Evolutionary conservation across 176 grass and related monocot species (phyloP).

Genomic region (Poa annua): DNA sequence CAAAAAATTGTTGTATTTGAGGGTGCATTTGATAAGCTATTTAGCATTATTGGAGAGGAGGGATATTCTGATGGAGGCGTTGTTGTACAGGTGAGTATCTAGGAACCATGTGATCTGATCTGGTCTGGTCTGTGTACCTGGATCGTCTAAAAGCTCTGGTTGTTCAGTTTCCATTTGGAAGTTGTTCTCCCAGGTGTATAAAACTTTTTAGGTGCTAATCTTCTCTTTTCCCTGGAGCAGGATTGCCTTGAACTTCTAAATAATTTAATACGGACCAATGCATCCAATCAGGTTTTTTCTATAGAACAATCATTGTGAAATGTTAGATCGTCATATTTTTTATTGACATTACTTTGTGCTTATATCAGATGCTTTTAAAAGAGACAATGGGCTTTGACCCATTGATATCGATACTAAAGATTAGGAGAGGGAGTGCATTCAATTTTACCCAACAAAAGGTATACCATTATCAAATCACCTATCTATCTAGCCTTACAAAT

Average conservation of each 20-base stretch:
- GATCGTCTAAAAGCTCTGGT: background rate
- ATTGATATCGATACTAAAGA: constrained; percentile 94
- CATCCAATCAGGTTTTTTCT: constrained; percentile 91
- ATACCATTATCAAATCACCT: constrained; percentile 31
- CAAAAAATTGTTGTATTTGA: constrained; percentile 99
- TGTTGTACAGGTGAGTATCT: constrained; percentile 88
- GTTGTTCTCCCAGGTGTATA: constrained; percentile 33
- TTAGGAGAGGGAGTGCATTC: constrained; percentile 96
- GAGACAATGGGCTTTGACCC: constrained; percentile 98
- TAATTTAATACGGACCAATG: constrained; percentile 85
- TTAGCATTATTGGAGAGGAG: constrained; percentile 99
- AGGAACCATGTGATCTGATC: constrained; percentile 19
- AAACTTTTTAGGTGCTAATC: constrained; percentile 44
- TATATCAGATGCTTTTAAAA: constrained; percentile 89
- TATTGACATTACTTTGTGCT: constrained; percentile 42
- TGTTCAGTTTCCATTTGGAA: constrained; percentile 12
- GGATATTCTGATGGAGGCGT: constrained; percentile 98
- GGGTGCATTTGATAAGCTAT: constrained; percentile 98
- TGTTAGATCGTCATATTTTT: constrained; percentile 29
- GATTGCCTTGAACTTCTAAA: constrained; percentile 98
- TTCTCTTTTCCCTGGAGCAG: constrained; percentile 50
- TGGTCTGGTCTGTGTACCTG: constrained; percentile 22
- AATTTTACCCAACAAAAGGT: constrained; percentile 99
- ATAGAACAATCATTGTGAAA: constrained; percentile 37
- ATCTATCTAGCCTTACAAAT: constrained; percentile 19